Base-by-base conservation (phyloP, 176 grass and related monocot genomes). In the Aegilops speltoides region DNA sequence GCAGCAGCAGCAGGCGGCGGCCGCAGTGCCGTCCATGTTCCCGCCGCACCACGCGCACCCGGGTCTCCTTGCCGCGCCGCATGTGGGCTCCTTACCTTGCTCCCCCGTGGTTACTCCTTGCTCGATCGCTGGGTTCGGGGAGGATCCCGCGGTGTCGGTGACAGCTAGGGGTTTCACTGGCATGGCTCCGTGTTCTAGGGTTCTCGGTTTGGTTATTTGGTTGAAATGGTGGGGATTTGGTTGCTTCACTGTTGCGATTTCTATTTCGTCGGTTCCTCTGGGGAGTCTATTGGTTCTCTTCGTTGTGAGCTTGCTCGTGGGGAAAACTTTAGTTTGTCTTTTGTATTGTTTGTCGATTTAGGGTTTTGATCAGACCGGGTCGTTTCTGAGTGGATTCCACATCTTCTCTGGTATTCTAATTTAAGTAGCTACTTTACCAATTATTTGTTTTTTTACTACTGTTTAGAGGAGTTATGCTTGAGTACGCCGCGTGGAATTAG, bases 1-100 rank as follows among this genome's bases (percentile, higher is more conserved):
- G 77, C 56, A 29, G 85, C 60, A 54, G 68, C 87, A 75, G 84
- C 60, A 26, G 64, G 70, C 78, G 23, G 71, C 19, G 4, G 82
- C 54, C 1, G 82, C 57, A 0, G 71, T n/a, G 85, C 84, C 94
- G 90, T 85, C 94, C 60, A 26, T 96, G 76, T 98, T 96, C 89
- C 93, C 90, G 4, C 83, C 86, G 41, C 95, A 95, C 32, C 93
- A 89, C 14, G 85, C 86, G 81, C 95, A 94, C 64, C 93, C 96
- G 22, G 93, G 97, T 52, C 93, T 95, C 91, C 78, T 98, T 26
- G 88, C 97, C 16, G 82, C 97, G 46, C 91, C 94, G 79, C 94
- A 91, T 92, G 97, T 87, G 5, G n/a, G 64, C 16, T 34, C 31
- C 40, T 73, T 73, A 46, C 16, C 33, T 15, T 20, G 9, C 26